Base-by-base conservation (phyloP, 169 alveolate species). In the Miamiensis avidus region DNA sequence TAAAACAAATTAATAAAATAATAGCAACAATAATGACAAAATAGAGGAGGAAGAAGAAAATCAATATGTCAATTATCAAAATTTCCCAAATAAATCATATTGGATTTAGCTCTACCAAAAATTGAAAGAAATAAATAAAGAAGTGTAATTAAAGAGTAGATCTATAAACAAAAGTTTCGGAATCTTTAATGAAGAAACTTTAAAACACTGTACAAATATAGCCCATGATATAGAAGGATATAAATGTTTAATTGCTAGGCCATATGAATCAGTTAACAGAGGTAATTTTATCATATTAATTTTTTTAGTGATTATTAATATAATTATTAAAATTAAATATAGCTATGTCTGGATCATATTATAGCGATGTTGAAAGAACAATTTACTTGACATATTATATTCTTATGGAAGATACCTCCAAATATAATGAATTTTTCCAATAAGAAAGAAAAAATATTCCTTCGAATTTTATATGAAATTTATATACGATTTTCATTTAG, bases 221-320 rank as follows among this genome's bases (percentile, higher is more conserved):
- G 76, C 76, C 6, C 76, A 73, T 73, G 76, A 73, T 29, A 73
- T 73, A 73, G 76, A 73, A 26, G 76, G 76, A 4, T 73, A 73
- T 73, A 73, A 73, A 29, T 6, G 32, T 4, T 26, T 73, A 26
- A 73, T 73, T 15, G 76, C 76, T 73, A 26, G 76, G 6, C 76
- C 76, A 15, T 73, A 73, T 73, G 76, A 73, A 29, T n/a, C 33
- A 15, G 76, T 73, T n/a, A 73, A 73, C 31, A 73, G 76, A 49
- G 69, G 69, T 49, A 49, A 11, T 49, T 49, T 11, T 11, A 11
- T 20, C 20, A 49, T 11, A 11, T 49, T 49, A 49, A 49, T 49
- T 20, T 11, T 11, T 49, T 49, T 49, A 49, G 20, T 11, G 20
- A 11, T 11, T 49, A 11, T 49, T 49, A 49, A 4, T 49, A 49